A percentile compares a stretch with the other conserved stretches of the same genome.
These are phyloP conservation scores for Pholiota conissans DNA, from an alignment of 768 basidiomycete genomes.

Conservation along the genomic window DNA sequence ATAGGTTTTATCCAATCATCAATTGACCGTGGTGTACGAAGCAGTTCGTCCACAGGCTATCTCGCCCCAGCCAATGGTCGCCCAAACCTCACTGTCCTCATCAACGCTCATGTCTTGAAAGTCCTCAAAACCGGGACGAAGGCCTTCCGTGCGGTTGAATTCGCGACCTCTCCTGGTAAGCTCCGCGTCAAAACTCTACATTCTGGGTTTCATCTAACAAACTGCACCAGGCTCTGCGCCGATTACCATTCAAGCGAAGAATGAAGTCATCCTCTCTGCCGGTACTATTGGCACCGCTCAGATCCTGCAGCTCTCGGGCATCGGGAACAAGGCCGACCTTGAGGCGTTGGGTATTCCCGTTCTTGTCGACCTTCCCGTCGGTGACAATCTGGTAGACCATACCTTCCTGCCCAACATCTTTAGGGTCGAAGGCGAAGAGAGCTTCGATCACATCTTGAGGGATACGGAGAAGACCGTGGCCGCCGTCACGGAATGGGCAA, in stretches of 20 bases:
- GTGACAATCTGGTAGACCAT: conserved; percentile 48
- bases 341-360: conserved; percentile 32
- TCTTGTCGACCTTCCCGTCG: conserved; percentile 40
- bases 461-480: conserved; percentile 13
- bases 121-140: conserved; percentile 9
- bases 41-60: conserved; percentile 15
- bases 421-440: conserved; percentile 22
- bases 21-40: conserved; percentile 9
- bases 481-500: conserved; percentile 24
- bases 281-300: conserved; percentile 33
- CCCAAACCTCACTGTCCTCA: conserved; percentile 11
- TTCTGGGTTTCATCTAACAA: background rate
- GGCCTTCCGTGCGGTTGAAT: conserved; percentile 11
- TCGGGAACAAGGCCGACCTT: conserved; percentile 39
- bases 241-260: conserved; percentile 19
- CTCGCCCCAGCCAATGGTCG: conserved; percentile 4
- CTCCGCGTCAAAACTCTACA: no score
- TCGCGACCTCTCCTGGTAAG: background rate
- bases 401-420: conserved; percentile 23
- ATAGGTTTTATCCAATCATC: conserved; percentile 13
- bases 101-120: conserved; percentile 14
- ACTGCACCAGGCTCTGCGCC: conserved; percentile 17
- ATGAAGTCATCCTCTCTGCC: conserved; percentile 38
- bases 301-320: conserved; percentile 39
- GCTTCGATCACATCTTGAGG: conserved; percentile 23